A percentile compares a stretch with the other conserved stretches of the same genome.
Evolutionary conservation across 768 basidiomycete genomes (phyloP).

Genomic region (Pleurotus tuber-regium): DNA sequence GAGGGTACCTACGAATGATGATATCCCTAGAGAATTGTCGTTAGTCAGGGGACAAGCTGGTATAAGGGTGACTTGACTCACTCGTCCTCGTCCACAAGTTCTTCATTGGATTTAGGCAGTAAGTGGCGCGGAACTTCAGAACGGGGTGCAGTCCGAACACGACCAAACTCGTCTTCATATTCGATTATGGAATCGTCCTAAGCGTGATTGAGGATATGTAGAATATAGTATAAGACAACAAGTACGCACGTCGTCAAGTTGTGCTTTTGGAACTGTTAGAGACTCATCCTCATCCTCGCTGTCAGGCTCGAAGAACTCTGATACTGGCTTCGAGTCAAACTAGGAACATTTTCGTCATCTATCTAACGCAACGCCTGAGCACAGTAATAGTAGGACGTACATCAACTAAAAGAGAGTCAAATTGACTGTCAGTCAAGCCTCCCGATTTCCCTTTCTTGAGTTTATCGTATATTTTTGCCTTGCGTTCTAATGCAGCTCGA

Average conservation of each 20-base stretch:
- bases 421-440: constrained; percentile 74
- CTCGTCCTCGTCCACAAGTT: constrained; percentile 56
- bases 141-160: constrained; percentile 61
- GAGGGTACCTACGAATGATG: constrained; percentile 46
- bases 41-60: constrained; percentile 9
- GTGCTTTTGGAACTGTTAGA: constrained; percentile 51
- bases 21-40: constrained; percentile 42
- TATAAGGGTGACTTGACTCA: constrained; percentile 28
- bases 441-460: constrained; percentile 74
- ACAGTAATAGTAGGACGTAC: constrained; percentile 39
- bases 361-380: background rate
- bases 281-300: constrained; percentile 82
- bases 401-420: constrained; percentile 70
- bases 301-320: constrained; percentile 58
- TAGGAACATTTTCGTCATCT: constrained; percentile 24
- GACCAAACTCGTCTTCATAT: constrained; percentile 86
- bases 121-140: constrained; percentile 79
- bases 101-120: constrained; percentile 40
- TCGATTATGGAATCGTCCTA: constrained; percentile 80
- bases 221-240: background rate
- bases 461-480: constrained; percentile 80
- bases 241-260: constrained; percentile 37
- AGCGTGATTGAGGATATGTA: background rate
- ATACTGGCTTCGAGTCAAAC: constrained; percentile 62
- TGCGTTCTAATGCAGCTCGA: constrained; percentile 68